Evolutionary conservation across 2,329 filamentous ascomycete species (phyloP), one percentile per base, ranked within the genome.

Genomic region (Xylariaceae sp.): DNA sequence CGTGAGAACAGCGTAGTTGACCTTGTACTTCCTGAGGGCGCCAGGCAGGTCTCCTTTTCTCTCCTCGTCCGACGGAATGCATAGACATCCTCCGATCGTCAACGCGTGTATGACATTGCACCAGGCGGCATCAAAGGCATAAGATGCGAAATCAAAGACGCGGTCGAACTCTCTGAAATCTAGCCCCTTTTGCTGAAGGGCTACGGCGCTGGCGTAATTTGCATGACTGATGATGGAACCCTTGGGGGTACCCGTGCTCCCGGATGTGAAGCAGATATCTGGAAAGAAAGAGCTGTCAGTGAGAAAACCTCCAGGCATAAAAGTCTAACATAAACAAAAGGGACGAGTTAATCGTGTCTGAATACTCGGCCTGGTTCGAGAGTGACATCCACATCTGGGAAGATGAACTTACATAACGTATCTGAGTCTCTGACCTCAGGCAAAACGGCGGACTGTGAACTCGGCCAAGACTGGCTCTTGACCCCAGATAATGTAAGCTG

Each of bases 251-350:
- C 49, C 49, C 2, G 49, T 51, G 26, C 50, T 53, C 5, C 50
- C 50, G n/a, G 50, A 53, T 15, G 50, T 53, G 30, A 53, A 53
- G 37, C 47, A 32, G 6, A 53, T 46, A 21, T 53, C 34, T 40
- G 18, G 18, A 26, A 47, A 8, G 32, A 36, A 12, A n/a, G n/a
- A 36, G 10, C 26, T 26, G 26, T 26, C 26, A 36, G 32, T n/a
- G n/a, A n/a, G n/a, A n/a, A n/a, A n/a, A 36, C 9, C 4, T 13
- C 3, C 32, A 36, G n/a, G n/a, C n/a, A n/a, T n/a, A n/a, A n/a
- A n/a, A n/a, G n/a, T n/a, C n/a, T n/a, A n/a, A n/a, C 15, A 36
- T 36, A 5, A 12, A n/a, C 12, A 36, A 36, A 36, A 13, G 10
- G n/a, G n/a, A n/a, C n/a, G n/a, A n/a, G n/a, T n/a, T n/a, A n/a